A percentile compares a stretch with the other conserved stretches of the same genome.
Evolutionary conservation across 306 rosid species (phyloP).

Genomic region (Fragaria vesca): DNA sequence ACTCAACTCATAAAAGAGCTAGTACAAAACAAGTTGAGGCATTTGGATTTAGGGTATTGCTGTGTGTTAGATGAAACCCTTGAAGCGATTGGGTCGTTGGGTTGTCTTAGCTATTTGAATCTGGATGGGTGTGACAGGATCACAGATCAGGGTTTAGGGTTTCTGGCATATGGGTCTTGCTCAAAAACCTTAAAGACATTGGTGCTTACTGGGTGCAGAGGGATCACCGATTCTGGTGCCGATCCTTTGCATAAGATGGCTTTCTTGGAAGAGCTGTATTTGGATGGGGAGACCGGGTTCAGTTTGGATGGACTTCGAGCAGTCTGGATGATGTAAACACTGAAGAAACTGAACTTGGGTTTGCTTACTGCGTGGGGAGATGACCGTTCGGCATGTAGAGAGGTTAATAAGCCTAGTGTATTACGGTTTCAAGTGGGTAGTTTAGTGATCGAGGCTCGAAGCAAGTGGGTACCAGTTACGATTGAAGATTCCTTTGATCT

Average conservation of each 20-base stretch:
- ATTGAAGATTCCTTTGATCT: no score
- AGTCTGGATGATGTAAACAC: no score
- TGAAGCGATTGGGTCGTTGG: conserved; percentile 21
- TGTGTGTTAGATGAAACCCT: conserved; percentile 24
- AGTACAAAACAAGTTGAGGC: conserved; percentile 13
- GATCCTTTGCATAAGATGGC: not conserved
- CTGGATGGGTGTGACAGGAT: conserved; percentile 30
- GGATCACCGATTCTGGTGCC: not conserved
- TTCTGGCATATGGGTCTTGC: conserved; percentile 23
- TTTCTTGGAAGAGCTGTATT: conserved; percentile 28
- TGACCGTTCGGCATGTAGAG: no score
- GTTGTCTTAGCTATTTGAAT: conserved; percentile 18
- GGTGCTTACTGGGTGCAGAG: conserved; percentile 1
- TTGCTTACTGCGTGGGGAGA: no score
- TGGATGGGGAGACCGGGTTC: not conserved
- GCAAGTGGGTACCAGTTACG: no score
- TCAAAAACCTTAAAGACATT: conserved; percentile 24
- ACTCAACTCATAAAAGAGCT: not conserved
- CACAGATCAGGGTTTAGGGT: conserved; percentile 28
- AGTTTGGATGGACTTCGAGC: not conserved
- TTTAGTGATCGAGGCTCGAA: no score
- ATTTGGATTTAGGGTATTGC: conserved; percentile 31
- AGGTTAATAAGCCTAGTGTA: no score
- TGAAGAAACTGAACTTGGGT: no score
- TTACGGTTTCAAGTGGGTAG: no score